Base-by-base conservation (phyloP, 1,284 basidiomycete genomes). In the Calocybe gambosa region DNA sequence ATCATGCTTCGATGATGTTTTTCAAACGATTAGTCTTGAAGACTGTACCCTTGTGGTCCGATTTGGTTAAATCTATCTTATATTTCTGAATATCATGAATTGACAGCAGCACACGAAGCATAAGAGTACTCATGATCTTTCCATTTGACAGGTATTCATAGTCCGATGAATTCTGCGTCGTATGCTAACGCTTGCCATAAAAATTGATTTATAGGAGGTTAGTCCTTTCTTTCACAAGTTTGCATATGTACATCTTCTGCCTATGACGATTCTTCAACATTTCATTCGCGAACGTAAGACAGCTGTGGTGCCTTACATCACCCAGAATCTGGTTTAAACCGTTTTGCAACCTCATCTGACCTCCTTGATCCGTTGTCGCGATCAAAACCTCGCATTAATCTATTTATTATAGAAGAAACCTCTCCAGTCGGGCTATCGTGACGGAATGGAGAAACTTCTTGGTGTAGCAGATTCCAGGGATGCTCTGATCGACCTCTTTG, bases 1-100 rank as follows among this genome's bases (percentile, higher is more conserved):
- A 47, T 43, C 47, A 29, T 39, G 23, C 41, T 51, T 52, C 53
- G 52, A 62, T 74, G 85, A 87, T 86, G 85, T 77, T 66, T 23
- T 29, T 70, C 55, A 70, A 59, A 74, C 82, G 85, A 88, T 89
- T 89, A 88, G 85, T 89, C 86, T 89, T 88, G 65, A 83, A 87
- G 86, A 89, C 81, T 59, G 31, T 16, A 34, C 31, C 50, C 55
- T 52, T 49, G 36, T 23, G 34, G 31, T 61, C 6, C 31, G 4
- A 16, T 29, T 7, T 34, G 31, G 31, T 34, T 34, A 34, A 34
- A 16, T 8, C 8, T 34, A 16, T 34, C 13, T 15, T 34, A 34
- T 34, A 26, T 44, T 45, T 39, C 51, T 55, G 50, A 55, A 26
- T 33, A 19, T 18, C 13, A 23, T 25, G 28, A 13, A 37, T 33